Evolutionary conservation across 2,329 filamentous ascomycete genomes (phyloP), one percentile per base, ranked within the genome.

Genomic region (Colletotrichum sp.): DNA sequence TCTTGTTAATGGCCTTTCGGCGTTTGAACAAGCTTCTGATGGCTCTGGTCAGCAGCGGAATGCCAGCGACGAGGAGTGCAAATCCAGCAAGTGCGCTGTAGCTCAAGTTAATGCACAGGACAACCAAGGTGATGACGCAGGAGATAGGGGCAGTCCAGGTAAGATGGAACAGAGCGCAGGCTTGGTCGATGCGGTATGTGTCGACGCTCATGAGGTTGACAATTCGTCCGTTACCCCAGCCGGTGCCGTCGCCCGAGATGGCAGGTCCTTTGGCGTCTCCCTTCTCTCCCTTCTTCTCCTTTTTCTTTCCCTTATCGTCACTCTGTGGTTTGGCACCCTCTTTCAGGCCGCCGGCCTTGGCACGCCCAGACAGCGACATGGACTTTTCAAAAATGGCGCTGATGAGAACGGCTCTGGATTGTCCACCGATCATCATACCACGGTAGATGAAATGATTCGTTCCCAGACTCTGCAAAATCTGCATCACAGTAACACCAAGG

Each of bases 151-250:
- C 91, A 2, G 94, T 95, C 97, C 97, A 99, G 27, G 94, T 87
- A 85, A 98, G 90, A 82, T 99, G 97, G 83, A 98, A 96, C 82
- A 98, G 89, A 55, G 94, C 95, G 51, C 91, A 95, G 2, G 95
- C 95, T 80, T 95, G 93, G 79, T 98, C 96, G 74, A 99, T 88
- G 77, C 96, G 95, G 83, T 98, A 97, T 0, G 96, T 97, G 81
- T 98, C 96, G 58, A 97, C 95, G 75, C 95, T 96, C 96, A 98
- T 98, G 78, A 98, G 81, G 77, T 97, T 98, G 80, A 97, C 92
- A 66, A 98, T 95, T 76, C 95, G 92, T 27, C 97, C 97, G 79
- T 98, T 98, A 71, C 93, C 93, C 96, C 96, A 98, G 29, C 96
- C 97, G 27, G 91, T 87, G 4, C 93, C 94, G 78, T 97, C 94